Evolutionary conservation across 225 moss, liverwort and hornwort species (phyloP), one percentile per base, ranked within the genome.

Genomic region (Marchantia polymorpha): DNA sequence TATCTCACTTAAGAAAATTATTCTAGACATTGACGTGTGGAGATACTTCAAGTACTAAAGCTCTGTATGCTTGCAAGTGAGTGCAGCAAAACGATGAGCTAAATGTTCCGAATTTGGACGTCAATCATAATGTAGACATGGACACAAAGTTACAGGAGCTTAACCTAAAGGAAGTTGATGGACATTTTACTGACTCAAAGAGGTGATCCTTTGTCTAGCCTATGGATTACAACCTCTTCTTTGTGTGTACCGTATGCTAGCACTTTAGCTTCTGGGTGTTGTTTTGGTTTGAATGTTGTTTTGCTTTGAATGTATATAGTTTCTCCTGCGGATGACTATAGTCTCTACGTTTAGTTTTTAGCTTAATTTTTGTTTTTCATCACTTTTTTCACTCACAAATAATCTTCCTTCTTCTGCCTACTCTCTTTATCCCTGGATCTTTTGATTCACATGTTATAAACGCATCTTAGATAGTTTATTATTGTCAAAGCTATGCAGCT

Each of bases 71-170:
- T 39, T 59, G 75, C 58, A 59, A 68, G 67, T 55, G 54, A 69
- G 49, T 64, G 83, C 80, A 86, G 86, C 67, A 86, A 52, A 2
- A 66, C 1, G 55, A 76, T 39, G 78, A 69, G 48, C 39, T 52
- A 53, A 69, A 49, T 52, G 2, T 60, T 30, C n/a, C 39, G n/a
- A 60, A 39, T 74, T 39, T 79, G 13, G 66, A 65, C 49, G 39
- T 29, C 39, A 4, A 72, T 59, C 59, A 78, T 66, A 47, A 74
- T 26, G 72, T 26, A 20, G 51, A 19, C 15, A 10, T 47, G 72
- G 69, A 22, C 61, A 78, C 81, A 14, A 75, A 64, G 49, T 31
- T 64, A 71, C 64, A 78, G 11, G 73, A 79, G 74, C 76, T 75
- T 63, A 72, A 26, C 26, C 16, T 60, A 71, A 71, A 52, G 0